phyloP scores from a whole-genome alignment of 495 filamentous ascomycete species.

The Lasiosphaeria hispida region DNA sequence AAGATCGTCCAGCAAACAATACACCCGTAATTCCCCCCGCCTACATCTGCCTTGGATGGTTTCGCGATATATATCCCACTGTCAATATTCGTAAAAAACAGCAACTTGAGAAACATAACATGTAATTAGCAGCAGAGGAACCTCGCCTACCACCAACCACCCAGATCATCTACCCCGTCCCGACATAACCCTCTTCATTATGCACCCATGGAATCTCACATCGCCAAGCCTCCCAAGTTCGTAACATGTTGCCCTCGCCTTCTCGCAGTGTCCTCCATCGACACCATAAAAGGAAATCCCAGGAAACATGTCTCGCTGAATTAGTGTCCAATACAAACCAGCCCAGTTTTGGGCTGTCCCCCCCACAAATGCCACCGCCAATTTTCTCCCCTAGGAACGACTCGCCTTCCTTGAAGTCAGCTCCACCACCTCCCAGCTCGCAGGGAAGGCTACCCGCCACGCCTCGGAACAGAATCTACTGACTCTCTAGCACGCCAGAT shows the following conservation, averaged over 20 bases:
- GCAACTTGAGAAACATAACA: neutral
- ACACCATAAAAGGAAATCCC: too few relatives aligned
- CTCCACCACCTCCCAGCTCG: neutral
- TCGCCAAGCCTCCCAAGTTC: neutral
- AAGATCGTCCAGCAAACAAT: too few relatives aligned
- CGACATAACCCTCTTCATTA: constrained; percentile 5
- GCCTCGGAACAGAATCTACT: constrained; percentile 1
- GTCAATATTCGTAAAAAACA: too few relatives aligned
- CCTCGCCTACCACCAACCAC: neutral
- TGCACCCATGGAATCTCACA: neutral
- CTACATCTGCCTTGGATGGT: too few relatives aligned
- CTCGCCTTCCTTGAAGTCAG: neutral
- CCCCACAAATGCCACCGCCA: neutral
- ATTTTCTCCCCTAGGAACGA: neutral
- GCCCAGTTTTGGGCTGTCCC: too few relatives aligned
- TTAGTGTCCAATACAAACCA: too few relatives aligned
- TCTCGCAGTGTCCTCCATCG: too few relatives aligned
- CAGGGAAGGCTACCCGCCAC: neutral
- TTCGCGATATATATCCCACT: too few relatives aligned
- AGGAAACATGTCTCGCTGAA: too few relatives aligned
- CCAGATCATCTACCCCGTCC: neutral
- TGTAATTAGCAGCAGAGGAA: neutral
- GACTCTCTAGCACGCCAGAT: constrained; percentile 3
- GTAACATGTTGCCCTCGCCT: too few relatives aligned
- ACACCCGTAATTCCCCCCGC: too few relatives aligned